phyloP scores from a whole-genome alignment of 1,284 basidiomycete genomes.

The Prillingera fragicola region DNA sequence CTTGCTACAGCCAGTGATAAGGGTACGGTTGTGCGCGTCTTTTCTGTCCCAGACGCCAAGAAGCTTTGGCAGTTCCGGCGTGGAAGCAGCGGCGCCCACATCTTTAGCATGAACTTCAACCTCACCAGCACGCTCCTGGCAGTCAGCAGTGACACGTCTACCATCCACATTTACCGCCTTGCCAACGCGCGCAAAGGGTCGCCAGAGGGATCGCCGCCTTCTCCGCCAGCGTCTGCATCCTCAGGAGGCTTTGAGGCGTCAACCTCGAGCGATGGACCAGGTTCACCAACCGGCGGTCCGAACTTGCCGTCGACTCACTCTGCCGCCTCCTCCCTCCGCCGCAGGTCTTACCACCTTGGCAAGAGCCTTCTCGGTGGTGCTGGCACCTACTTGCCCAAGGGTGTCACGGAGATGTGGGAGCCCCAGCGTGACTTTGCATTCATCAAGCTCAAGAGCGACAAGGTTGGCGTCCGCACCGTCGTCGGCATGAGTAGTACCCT shows the following conservation, averaged over 20 bases:
- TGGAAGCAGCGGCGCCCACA: constrained; percentile 77
- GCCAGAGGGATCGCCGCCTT: no score
- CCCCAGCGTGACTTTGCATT: constrained; percentile 92
- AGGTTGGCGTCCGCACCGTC: constrained; percentile 62
- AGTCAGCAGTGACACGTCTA: constrained; percentile 87
- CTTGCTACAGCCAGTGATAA: constrained; percentile 93
- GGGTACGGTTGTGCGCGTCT: constrained; percentile 95
- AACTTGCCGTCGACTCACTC: constrained; percentile 8
- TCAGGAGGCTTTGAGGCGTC: constrained; percentile 18
- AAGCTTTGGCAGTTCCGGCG: constrained; percentile 92
- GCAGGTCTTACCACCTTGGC: constrained; percentile 70
- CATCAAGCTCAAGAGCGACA: constrained; percentile 75
- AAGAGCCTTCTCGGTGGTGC: constrained; percentile 74
- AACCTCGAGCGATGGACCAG: constrained; percentile 29
- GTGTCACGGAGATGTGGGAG: constrained; percentile 95
- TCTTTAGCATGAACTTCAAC: constrained; percentile 92
- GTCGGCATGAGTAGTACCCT: constrained; percentile 80
- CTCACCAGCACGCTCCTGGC: constrained; percentile 74
- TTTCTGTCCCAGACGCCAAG: constrained; percentile 82
- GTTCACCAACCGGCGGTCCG: constrained; percentile 13
- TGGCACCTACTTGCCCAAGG: constrained; percentile 84
- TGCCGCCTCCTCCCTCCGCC: constrained; percentile 37
- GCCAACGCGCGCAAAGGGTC: constrained; percentile 29
- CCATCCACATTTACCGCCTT: constrained; percentile 94
- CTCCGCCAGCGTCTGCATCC: constrained; percentile 7